A percentile compares a stretch with the other conserved stretches of the same genome.
phyloP scores from a whole-genome alignment of 768 basidiomycete genomes.

The Jaapia argillacea region DNA sequence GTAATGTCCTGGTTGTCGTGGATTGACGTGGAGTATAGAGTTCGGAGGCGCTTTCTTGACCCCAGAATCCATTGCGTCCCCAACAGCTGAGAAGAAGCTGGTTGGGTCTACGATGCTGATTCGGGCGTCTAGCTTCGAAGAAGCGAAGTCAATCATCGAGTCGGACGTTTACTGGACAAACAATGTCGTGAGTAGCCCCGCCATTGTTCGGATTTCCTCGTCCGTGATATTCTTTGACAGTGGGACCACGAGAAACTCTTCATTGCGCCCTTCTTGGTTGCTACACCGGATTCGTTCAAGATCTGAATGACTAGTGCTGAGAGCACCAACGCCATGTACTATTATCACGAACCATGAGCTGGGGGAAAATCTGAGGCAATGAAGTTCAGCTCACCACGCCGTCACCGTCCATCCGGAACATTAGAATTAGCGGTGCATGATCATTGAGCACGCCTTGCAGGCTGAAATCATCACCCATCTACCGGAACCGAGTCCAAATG shows the following conservation, averaged over 20 bases:
- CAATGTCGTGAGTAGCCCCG: slow-evolving; percentile 36
- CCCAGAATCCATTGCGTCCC: slow-evolving; percentile 36
- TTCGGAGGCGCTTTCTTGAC: slow-evolving; percentile 49
- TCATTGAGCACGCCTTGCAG: too few species aligned
- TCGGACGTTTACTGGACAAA: slow-evolving; percentile 31
- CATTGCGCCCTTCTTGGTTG: slow-evolving; percentile 35
- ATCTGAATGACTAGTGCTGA: too few species aligned
- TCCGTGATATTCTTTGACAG: slow-evolving; percentile 18
- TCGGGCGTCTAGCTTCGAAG: slow-evolving; percentile 43
- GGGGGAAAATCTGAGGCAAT: too few species aligned
- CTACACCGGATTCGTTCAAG: slow-evolving; percentile 13
- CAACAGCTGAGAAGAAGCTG: slow-evolving; percentile 41
- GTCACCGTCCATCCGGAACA: too few species aligned
- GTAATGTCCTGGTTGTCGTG: neutral
- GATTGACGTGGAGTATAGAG: slow-evolving; percentile 26
- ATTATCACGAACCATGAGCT: too few species aligned
- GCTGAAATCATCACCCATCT: too few species aligned
- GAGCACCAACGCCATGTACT: too few species aligned
- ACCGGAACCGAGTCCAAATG: too few species aligned
- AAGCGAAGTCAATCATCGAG: slow-evolving; percentile 27
- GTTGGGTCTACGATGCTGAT: slow-evolving; percentile 49
- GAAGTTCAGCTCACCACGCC: too few species aligned
- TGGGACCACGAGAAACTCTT: slow-evolving; percentile 49
- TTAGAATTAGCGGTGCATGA: too few species aligned
- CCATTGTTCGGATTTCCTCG: slow-evolving; percentile 1